These are phyloP conservation scores for Phialophora tarda DNA, from an alignment of 2,329 filamentous ascomycete genomes.

Conservation along the genomic window DNA sequence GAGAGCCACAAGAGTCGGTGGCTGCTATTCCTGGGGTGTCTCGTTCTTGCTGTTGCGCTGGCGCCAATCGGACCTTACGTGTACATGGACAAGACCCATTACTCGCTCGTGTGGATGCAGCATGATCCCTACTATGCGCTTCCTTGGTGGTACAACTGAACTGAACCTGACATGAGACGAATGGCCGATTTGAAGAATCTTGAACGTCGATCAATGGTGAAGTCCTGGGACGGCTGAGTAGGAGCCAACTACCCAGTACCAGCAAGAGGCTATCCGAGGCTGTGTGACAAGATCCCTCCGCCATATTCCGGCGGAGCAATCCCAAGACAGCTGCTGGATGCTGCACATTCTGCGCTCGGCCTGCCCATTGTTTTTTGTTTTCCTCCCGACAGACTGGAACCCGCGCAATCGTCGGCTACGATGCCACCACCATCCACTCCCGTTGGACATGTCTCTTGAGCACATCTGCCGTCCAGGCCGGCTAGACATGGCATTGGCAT, in stretches of 20 bases:
- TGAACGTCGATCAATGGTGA: background rate
- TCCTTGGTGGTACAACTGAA: conserved; percentile 11
- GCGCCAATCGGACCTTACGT: conserved; percentile 19
- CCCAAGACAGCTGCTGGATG: background rate
- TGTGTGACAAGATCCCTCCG: background rate
- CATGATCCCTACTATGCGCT: conserved; percentile 11
- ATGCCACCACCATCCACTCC: background rate
- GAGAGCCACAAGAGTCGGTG: conserved; percentile 18
- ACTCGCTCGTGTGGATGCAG: conserved; percentile 12
- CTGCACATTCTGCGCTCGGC: background rate
- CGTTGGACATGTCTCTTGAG: background rate
- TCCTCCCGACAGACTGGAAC: background rate
- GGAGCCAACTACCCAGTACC: background rate
- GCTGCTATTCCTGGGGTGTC: conserved; percentile 18
- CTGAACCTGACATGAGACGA: background rate
- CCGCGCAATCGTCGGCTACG: background rate
- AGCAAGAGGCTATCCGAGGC: background rate
- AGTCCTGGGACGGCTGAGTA: background rate
- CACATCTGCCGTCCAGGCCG: background rate
- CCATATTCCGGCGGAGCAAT: background rate
- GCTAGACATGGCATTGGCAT: background rate
- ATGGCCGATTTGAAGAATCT: background rate
- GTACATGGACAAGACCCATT: conserved; percentile 18
- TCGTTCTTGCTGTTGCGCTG: conserved; percentile 5
- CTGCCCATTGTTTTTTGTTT: background rate